Evolutionary conservation across 225 moss, liverwort and hornwort genomes (phyloP).

Genomic region (Marchantia polymorpha): DNA sequence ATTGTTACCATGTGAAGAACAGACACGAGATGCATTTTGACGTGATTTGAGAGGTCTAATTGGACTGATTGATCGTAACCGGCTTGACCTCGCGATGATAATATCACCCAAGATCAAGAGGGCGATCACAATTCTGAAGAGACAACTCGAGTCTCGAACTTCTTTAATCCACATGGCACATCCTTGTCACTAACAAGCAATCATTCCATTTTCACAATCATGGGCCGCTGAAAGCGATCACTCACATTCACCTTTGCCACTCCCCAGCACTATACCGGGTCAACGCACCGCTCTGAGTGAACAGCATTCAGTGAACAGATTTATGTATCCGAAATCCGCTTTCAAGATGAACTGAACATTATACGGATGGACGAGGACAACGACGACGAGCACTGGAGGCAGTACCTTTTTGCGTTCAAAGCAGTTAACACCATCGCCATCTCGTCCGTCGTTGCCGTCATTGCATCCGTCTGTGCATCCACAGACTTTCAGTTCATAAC

Average conservation of each 20-base stretch:
- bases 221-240: too few species aligned
- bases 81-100: too few species aligned
- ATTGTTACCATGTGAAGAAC: not conserved
- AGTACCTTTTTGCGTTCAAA: not conserved
- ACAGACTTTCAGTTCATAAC: not conserved
- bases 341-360: not conserved
- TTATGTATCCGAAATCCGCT: not conserved
- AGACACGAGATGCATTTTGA: not conserved
- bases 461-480: not conserved
- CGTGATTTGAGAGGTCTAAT: not conserved
- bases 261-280: not conserved
- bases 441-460: not conserved
- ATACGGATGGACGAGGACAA: not conserved
- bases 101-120: too few species aligned
- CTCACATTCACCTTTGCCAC: not conserved
- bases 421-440: not conserved
- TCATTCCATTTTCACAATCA: not conserved
- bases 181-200: not conserved
- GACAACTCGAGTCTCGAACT: not conserved
- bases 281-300: constrained; percentile 4
- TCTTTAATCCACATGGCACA: not conserved
- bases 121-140: not conserved
- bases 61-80: not conserved
- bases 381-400: not conserved
- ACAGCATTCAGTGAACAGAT: not conserved